phyloP scores from a whole-genome alignment of 176 grass and related monocot genomes.

The Secale cereale region DNA sequence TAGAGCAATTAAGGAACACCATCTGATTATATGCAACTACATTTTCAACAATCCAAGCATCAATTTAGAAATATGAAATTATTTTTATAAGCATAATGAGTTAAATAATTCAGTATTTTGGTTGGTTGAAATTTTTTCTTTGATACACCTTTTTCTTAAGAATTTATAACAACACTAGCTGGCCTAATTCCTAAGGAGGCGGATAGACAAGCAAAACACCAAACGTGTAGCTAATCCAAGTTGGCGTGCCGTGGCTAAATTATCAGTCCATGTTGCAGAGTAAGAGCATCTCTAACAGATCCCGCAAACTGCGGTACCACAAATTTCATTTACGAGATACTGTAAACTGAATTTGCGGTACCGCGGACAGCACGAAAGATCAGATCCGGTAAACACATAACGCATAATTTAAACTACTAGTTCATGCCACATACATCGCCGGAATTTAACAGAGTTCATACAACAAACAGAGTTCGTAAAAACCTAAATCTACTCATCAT shows the following conservation, averaged over 20 bases:
- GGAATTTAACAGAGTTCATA: too few relatives aligned
- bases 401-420: too few relatives aligned
- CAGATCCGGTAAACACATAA: too few relatives aligned
- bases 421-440: too few relatives aligned
- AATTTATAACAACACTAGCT: neutral
- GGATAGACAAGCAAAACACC: neutral
- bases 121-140: neutral
- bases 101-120: neutral
- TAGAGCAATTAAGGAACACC: neutral
- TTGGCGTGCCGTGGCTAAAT: neutral
- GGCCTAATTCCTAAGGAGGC: neutral
- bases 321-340: too few relatives aligned
- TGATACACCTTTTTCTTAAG: neutral
- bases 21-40: neutral
- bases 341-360: too few relatives aligned
- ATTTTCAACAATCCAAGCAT: neutral
- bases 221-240: neutral
- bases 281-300: neutral
- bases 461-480: too few relatives aligned
- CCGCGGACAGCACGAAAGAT: too few relatives aligned
- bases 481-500: too few relatives aligned
- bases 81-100: neutral
- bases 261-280: neutral
- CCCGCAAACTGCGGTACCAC: too few relatives aligned
- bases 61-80: neutral